Evolutionary conservation across 208 protist species (phyloP), one percentile per base, ranked within the genome.

Genomic region (Acanthamoeba royreba): DNA sequence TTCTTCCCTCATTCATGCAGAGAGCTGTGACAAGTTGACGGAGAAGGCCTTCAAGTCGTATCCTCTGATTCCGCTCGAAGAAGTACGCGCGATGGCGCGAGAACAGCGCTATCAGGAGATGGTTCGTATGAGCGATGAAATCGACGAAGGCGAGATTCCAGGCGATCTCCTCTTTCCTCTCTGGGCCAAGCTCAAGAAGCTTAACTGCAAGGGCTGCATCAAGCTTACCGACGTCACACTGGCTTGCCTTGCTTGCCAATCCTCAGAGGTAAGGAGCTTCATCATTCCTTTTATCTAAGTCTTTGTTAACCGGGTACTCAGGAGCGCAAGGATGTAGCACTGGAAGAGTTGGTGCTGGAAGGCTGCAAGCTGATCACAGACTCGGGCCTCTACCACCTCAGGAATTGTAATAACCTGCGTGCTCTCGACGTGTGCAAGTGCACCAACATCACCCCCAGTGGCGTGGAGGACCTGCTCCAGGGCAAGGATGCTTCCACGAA

Each of bases 131-230:
- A 81, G 72, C 72, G 38, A 49, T 15, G 72, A 42, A 35, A 81
- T 81, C 72, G 72, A 81, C 0, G n/a, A 28, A 35, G 72, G 72
- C 15, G 72, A 81, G 72, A 81, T 81, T 47, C 72, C 72, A 9
- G 72, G 72, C 22, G 72, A 81, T 9, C 74, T 85, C 9, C 40
- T 19, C 42, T 85, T 85, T 19, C 74, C 74, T 22, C 74, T 72
- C 35, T 15, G 7, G n/a, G 3, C 28, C 33, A 25, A 43, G 0
- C 85, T 91, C 7, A 25, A 25, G 40, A 63, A 43, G 52, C 85
- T 91, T 40, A 74, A 63, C 85, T 91, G 85, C 85, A 91, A 72
- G 40, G 85, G 85, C 31, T 91, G 85, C 85, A 28, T 46, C 33
- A 3, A 43, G 22, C 52, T 91, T 4, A 42, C 85, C 49, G 85